Percentiles rank a stretch among this genome's conserved stretches.
Conservation (phyloP, 2,329 filamentous ascomycete species). For the Phialophora macrospora region DNA sequence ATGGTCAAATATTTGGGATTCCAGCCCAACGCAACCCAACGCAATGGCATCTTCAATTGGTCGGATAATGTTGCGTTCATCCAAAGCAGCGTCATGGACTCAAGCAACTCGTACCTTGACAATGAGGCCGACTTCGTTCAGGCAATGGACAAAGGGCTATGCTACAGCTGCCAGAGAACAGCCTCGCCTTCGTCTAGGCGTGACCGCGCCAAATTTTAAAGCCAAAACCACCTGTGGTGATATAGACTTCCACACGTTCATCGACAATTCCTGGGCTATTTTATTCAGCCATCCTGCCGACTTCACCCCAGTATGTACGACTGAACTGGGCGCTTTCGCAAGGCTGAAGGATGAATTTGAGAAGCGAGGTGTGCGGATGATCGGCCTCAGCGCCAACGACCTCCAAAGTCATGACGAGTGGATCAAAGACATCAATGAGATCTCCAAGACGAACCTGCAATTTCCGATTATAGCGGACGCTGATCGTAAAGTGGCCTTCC, state of each 20-base stretch:
- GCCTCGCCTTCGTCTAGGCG: constrained; percentile 67
- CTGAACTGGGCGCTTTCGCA: constrained; percentile 89
- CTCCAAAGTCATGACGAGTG: constrained; percentile 81
- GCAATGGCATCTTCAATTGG: neutral
- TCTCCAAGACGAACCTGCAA: constrained; percentile 69
- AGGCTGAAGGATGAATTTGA: constrained; percentile 87
- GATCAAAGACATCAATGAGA: constrained; percentile 87
- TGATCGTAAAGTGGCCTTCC: constrained; percentile 74
- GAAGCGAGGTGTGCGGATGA: constrained; percentile 86
- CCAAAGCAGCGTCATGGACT: neutral
- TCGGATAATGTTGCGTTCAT: neutral
- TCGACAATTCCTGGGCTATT: constrained; percentile 70
- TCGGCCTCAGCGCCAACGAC: constrained; percentile 85
- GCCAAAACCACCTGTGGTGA: constrained; percentile 68
- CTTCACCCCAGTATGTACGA: constrained; percentile 95
- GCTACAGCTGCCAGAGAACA: constrained; percentile 22
- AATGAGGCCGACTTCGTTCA: too few species aligned
- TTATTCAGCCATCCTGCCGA: constrained; percentile 76
- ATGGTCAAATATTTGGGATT: neutral
- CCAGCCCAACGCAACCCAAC: neutral
- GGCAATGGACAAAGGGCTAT: too few species aligned
- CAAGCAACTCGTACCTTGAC: too few species aligned
- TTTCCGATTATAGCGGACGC: constrained; percentile 86
- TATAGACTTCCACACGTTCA: constrained; percentile 73
- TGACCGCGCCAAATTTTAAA: constrained; percentile 69